phyloP scores from a whole-genome alignment of 2,329 filamentous ascomycete species.

The Epichloe sibirici region DNA sequence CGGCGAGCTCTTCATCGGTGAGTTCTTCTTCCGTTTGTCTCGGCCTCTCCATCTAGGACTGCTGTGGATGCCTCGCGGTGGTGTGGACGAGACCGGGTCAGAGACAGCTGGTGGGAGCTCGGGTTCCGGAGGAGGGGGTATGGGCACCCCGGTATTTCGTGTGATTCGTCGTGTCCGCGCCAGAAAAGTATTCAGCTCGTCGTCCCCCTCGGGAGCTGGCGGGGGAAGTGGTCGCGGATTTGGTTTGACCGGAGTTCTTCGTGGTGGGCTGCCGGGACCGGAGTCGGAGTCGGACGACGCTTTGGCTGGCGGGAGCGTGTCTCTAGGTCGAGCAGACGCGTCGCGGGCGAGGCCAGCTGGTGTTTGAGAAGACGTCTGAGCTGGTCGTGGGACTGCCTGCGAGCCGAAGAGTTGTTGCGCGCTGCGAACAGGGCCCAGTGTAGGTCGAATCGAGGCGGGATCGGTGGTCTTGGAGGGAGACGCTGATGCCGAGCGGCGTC shows the following conservation, averaged over 20 bases:
- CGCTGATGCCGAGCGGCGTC: constrained; percentile 27
- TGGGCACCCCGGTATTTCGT: constrained; percentile 19
- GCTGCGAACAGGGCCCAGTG: background rate
- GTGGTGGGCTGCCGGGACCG: constrained; percentile 22
- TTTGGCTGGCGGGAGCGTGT: constrained; percentile 6
- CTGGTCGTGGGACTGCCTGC: background rate
- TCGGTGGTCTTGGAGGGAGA: constrained; percentile 17
- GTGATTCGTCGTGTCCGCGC: constrained; percentile 17
- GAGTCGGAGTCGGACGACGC: constrained; percentile 13
- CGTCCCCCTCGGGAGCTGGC: constrained; percentile 20
- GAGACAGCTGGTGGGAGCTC: constrained; percentile 48
- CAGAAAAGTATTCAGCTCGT: constrained; percentile 19
- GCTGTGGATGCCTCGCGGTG: constrained; percentile 46
- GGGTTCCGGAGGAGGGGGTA: constrained; percentile 36
- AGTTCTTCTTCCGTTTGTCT: constrained; percentile 23
- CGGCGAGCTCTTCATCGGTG: constrained; percentile 34
- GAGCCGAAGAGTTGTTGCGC: background rate
- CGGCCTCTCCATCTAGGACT: constrained; percentile 35
- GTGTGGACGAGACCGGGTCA: constrained; percentile 42
- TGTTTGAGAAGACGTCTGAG: background rate
- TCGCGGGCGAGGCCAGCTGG: constrained; percentile 9
- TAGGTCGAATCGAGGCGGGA: constrained; percentile 1
- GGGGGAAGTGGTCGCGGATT: constrained; percentile 35
- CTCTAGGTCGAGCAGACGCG: constrained; percentile 12
- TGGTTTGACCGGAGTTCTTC: constrained; percentile 29